Percentiles rank a stretch among this genome's conserved stretches.
These are phyloP conservation scores for Colletotrichum sp. DNA, from an alignment of 2,329 filamentous ascomycete genomes.

Conservation along the genomic window DNA sequence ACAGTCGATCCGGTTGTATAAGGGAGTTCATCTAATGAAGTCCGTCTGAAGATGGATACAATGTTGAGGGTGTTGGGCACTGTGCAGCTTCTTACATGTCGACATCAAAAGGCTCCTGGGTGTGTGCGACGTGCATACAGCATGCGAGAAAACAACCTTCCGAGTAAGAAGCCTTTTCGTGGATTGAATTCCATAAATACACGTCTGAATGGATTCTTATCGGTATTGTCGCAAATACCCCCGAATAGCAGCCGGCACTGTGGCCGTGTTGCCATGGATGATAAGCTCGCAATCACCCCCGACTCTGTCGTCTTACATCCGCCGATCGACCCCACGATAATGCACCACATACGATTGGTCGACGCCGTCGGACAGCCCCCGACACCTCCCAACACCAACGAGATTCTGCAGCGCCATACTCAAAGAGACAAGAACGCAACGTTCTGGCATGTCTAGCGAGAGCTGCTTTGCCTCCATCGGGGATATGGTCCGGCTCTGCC, in stretches of 20 bases:
- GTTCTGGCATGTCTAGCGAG: neutral
- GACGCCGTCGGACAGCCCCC: neutral
- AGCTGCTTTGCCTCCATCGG: neutral
- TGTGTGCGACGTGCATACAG: neutral
- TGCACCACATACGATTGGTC: neutral
- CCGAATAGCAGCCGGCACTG: neutral
- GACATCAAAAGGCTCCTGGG: neutral
- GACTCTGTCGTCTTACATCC: constrained; percentile 7
- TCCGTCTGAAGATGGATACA: neutral
- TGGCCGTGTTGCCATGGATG: neutral
- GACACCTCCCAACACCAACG: neutral
- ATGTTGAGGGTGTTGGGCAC: neutral
- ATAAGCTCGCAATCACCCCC: constrained; percentile 9
- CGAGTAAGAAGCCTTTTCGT: neutral
- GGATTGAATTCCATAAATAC: neutral
- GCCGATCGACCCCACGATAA: neutral
- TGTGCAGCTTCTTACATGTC: neutral
- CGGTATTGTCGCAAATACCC: neutral
- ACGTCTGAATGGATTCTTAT: neutral
- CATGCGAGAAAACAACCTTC: neutral
- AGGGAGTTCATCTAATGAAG: neutral
- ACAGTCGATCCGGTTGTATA: neutral
- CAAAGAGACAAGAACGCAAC: neutral
- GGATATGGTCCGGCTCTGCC: neutral
- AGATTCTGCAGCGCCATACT: neutral